Percentiles rank a stretch among this genome's conserved stretches.
Conservation (phyloP, 495 filamentous ascomycete genomes). For the Patellaria atrata region DNA sequence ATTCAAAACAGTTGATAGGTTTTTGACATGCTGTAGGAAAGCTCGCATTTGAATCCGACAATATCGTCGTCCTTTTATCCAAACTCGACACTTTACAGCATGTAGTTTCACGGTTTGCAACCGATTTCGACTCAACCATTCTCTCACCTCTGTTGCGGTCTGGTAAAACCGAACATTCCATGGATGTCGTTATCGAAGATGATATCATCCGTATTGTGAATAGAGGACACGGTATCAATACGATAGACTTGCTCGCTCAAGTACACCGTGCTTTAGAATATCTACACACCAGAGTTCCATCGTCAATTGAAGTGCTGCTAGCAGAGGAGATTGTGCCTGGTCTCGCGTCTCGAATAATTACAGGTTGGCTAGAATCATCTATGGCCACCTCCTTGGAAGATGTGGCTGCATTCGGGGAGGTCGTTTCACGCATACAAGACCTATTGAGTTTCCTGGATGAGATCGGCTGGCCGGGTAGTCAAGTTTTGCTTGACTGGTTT, state of each 20-base stretch:
- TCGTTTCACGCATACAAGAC: slow-evolving; percentile 41
- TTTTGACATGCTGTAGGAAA: slow-evolving; percentile 6
- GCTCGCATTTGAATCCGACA: slow-evolving; percentile 12
- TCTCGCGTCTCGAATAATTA: slow-evolving; percentile 50
- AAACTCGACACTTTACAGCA: slow-evolving; percentile 20
- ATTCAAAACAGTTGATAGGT: background rate
- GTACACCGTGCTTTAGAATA: slow-evolving; percentile 49
- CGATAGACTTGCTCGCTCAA: slow-evolving; percentile 37
- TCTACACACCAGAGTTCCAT: slow-evolving; percentile 49
- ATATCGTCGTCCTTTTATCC: slow-evolving; percentile 18
- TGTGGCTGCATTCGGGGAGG: slow-evolving; percentile 51
- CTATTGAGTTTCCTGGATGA: slow-evolving; percentile 50
- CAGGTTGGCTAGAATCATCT: slow-evolving; percentile 55
- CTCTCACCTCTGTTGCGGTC: slow-evolving; percentile 23
- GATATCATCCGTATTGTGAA: slow-evolving; percentile 17
- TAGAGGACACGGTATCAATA: slow-evolving; percentile 25
- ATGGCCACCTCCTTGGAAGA: slow-evolving; percentile 60
- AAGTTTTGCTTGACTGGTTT: slow-evolving; percentile 64
- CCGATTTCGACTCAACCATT: slow-evolving; percentile 23
- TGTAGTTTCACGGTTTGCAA: slow-evolving; percentile 16
- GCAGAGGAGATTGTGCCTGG: slow-evolving; percentile 52
- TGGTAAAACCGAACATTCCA: slow-evolving; percentile 9
- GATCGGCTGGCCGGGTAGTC: slow-evolving; percentile 52
- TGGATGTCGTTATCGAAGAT: slow-evolving; percentile 18
- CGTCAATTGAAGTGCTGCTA: slow-evolving; percentile 43